Conservation (phyloP, 352 stramenopile genomes). For the Phytophthora nicotianae region DNA sequence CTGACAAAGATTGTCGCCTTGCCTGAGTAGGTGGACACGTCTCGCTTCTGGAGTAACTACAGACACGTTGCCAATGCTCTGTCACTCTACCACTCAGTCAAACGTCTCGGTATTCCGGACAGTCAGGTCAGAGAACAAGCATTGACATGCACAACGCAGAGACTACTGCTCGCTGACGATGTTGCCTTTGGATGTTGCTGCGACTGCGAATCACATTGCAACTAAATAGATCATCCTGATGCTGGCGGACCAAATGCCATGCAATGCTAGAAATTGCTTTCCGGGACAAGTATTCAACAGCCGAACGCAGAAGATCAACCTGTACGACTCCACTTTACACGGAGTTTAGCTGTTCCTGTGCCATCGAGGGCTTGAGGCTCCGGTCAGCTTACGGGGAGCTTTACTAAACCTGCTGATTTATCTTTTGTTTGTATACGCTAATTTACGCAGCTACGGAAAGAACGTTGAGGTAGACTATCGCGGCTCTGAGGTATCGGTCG, state of each 20-base stretch:
- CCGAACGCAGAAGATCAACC: conserved; percentile 89
- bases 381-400: not conserved
- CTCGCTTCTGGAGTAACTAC: conserved; percentile 98
- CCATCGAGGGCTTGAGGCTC: not conserved
- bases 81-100: conserved; percentile 94
- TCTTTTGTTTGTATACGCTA: conserved; percentile 5
- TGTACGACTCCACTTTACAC: conserved; percentile 34
- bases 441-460: conserved; percentile 74
- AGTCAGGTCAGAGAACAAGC: conserved; percentile 72
- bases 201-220: not conserved
- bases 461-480: conserved; percentile 95
- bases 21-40: conserved; percentile 91
- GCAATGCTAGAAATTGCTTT: conserved; percentile 92
- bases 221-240: conserved; percentile 96
- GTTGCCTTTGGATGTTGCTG: not conserved
- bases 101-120: conserved; percentile 92
- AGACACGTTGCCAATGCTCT: conserved; percentile 95
- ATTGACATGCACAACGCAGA: not conserved
- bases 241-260: conserved; percentile 97
- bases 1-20: conserved; percentile 4
- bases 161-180: not conserved
- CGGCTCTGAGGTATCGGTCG: conserved; percentile 95
- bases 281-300: conserved; percentile 92
- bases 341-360: not conserved
- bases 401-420: conserved; percentile 3